Evolutionary conservation across 2,329 filamentous ascomycete species (phyloP), one percentile per base, ranked within the genome.

Genomic region (Colletotrichum sp.): DNA sequence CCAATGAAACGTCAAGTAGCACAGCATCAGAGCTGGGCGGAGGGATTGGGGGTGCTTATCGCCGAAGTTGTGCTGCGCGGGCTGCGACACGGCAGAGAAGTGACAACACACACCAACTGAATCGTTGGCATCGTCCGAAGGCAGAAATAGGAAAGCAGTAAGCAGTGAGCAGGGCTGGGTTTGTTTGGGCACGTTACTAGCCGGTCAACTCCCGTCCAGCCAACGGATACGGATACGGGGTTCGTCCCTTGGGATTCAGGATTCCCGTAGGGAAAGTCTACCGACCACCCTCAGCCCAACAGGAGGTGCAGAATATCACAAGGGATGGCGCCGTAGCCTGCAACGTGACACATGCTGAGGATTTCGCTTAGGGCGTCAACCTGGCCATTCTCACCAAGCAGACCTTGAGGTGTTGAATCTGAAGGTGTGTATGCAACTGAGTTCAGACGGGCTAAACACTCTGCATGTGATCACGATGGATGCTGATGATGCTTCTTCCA

Each of bases 181-280:
- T 18, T 25, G 36, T 30, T 30, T 25, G 36, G 36, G 28, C 48
- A 36, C 28, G 48, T 48, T 28, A 67, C 48, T 12, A 36, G 25
- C 58, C 67, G 28, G 15, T 28, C 66, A 48, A 28, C 55, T 43
- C 66, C 22, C 66, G 66, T 48, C 43, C 34, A 39, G 32, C 15
- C n/a, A 34, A 43, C 15, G 64, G 70, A 76, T 76, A 73, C 74
- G 74, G 74, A 74, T 73, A 74, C 74, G 70, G 72, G 43, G 70
- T 76, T 74, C 73, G 74, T 76, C 65, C 30, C 58, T 68, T 58
- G 64, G 48, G 25, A 16, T 13, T 58, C 58, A 43, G 73, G 70
- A 71, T 43, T 30, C 18, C 56, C 34, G n/a, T 22, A 34, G 28
- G 58, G 27, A 68, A 73, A 68, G 64, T 36, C 22, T 68, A n/a